Conservation (phyloP, 345 rosid genomes). For the Euphorbia pulcherrima region DNA sequence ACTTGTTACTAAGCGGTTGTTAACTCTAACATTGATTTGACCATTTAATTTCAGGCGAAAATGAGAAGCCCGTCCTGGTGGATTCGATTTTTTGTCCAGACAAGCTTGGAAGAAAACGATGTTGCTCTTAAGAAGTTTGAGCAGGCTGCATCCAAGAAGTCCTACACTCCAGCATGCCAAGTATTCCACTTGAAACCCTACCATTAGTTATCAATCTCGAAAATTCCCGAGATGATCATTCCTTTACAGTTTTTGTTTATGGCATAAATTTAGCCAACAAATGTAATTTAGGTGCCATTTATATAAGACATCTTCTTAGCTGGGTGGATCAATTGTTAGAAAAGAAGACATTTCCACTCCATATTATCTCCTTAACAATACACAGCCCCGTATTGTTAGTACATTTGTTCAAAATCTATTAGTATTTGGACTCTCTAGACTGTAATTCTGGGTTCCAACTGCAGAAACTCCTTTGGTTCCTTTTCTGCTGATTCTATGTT, state of each 20-base stretch:
- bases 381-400: not conserved
- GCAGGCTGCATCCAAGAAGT: conserved; percentile 34
- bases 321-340: not conserved
- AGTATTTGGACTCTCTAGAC: not conserved
- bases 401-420: not conserved
- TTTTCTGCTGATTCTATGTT: conserved; percentile 59
- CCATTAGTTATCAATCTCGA: not conserved
- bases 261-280: conserved; percentile 1
- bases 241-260: not conserved
- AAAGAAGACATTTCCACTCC: not conserved
- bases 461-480: conserved; percentile 60
- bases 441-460: conserved; percentile 49
- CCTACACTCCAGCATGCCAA: conserved; percentile 22
- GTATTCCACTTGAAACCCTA: conserved; percentile 21
- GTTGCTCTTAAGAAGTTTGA: conserved; percentile 38
- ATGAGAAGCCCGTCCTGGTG: conserved; percentile 51
- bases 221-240: not conserved
- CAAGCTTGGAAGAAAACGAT: conserved; percentile 45
- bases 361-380: not conserved
- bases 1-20: not conserved
- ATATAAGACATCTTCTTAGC: not conserved
- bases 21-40: not conserved
- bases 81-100: conserved; percentile 41
- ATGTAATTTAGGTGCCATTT: not conserved
- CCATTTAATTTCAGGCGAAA: conserved; percentile 29